Evolutionary conservation across 2,329 filamentous ascomycete genomes (phyloP), one percentile per base, ranked within the genome.

Genomic region (Talaromyces marneffei): DNA sequence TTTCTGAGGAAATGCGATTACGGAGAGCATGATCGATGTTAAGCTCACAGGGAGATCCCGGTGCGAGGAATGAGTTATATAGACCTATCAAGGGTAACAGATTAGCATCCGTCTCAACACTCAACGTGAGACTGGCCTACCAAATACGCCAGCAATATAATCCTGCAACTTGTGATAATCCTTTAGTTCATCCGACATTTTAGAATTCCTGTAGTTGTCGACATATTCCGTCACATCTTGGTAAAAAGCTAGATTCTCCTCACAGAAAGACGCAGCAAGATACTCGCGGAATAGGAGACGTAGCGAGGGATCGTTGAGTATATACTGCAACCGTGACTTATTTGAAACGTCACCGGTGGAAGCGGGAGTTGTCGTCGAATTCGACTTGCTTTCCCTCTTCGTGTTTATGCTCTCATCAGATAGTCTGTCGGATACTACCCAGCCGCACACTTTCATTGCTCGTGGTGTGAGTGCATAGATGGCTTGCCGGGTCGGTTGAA

Each of bases 181-280:
- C 65, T 78, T 79, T 60, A 82, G 77, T 64, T 71, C 74, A 59
- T 74, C 78, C 57, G 83, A 83, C 39, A 82, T 83, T 55, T 84
- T 79, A 8, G 75, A 70, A 66, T 72, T 72, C 66, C 82, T 83
- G 62, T 87, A 85, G 68, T 81, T 84, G 71, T 85, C 83, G 61
- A 89, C 87, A 73, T 97, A 97, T 66, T 96, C 91, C 62, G 91
- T 89, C 4, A 97, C 93, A 69, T 97, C 94, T 58, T 96, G 81
- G 74, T 96, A 97, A 77, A 99, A 99, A 0, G 92, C 91, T 64
- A 97, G 72, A 69, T 99, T 99, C 82, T 99, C 94, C 75, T 97
- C 93, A 77, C 94, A 97, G 70, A 97, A 90, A 2, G 92, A 97
- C 72, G 97, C 92, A 57, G 92, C 86, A 61, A 97, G 81, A 74